Evolutionary conservation across 306 rosid genomes (phyloP).

Genomic region (Quercus robur): DNA sequence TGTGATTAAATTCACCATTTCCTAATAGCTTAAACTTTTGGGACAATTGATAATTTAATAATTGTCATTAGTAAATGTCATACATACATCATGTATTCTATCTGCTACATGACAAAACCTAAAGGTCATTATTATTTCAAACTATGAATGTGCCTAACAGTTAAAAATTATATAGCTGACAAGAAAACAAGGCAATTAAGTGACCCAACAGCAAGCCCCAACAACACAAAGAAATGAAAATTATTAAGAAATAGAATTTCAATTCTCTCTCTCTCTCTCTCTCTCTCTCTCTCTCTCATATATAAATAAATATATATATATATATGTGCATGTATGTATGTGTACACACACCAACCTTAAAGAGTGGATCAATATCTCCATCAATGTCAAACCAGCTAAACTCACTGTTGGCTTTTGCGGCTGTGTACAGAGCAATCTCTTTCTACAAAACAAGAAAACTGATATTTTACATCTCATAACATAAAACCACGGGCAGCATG

Average conservation of each 20-base stretch:
- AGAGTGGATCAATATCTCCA: conserved; percentile 86
- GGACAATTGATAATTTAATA: too few species aligned
- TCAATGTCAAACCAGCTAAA: conserved; percentile 87
- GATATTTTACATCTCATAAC: not conserved
- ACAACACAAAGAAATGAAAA: conserved; percentile 6
- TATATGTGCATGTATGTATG: too few species aligned
- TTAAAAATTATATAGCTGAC: not conserved
- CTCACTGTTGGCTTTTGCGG: conserved; percentile 67
- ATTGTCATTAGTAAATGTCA: not conserved
- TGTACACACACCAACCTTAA: conserved; percentile 54
- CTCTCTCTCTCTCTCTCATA: not conserved
- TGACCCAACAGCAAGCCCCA: not conserved
- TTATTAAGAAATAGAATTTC: not conserved
- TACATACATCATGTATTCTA: not conserved
- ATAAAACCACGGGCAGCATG: conserved; percentile 12
- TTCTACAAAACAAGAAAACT: conserved; percentile 59
- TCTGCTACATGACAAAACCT: not conserved
- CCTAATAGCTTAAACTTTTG: too few species aligned
- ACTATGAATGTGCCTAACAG: not conserved
- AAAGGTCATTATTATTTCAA: not conserved
- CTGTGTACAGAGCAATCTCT: conserved; percentile 92
- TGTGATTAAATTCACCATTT: too few species aligned
- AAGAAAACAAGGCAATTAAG: not conserved
- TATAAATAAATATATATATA: not conserved
- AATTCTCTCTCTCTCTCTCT: not conserved